Percentiles rank a stretch among this genome's conserved stretches.
phyloP scores from a whole-genome alignment of 768 basidiomycete genomes.

The Suillus clintonianus region DNA sequence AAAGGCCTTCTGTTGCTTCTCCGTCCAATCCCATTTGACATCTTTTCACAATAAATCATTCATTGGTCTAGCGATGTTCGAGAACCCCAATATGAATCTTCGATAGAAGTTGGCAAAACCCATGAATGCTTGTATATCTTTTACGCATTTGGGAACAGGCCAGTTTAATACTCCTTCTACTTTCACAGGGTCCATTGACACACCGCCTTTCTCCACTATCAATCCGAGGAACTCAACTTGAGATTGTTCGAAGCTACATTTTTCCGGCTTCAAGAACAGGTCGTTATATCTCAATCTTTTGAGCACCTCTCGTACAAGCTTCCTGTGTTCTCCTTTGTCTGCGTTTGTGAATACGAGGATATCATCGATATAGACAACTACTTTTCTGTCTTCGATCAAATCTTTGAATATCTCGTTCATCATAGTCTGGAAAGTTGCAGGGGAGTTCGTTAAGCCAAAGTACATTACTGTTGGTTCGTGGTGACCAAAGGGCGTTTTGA shows the following conservation, averaged over 20 bases:
- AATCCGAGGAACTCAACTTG: too few relatives aligned
- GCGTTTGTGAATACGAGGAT: slow-evolving; percentile 36
- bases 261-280: slow-evolving; percentile 39
- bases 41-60: slow-evolving; percentile 30
- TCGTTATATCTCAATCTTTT: slow-evolving; percentile 27
- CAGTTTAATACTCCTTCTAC: slow-evolving; percentile 30
- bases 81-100: slow-evolving; percentile 30
- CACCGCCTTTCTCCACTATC: too few relatives aligned
- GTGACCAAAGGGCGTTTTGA: slow-evolving; percentile 36
- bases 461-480: slow-evolving; percentile 45
- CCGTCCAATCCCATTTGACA: slow-evolving; percentile 24
- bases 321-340: slow-evolving; percentile 14
- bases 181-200: slow-evolving; percentile 35
- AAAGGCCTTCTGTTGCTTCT: slow-evolving; percentile 25
- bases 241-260: too few relatives aligned
- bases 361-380: slow-evolving; percentile 49
- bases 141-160: slow-evolving; percentile 21
- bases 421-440: slow-evolving; percentile 38
- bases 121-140: slow-evolving; percentile 26
- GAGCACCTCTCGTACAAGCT: slow-evolving; percentile 23
- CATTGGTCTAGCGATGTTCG: slow-evolving; percentile 23
- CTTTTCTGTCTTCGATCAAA: slow-evolving; percentile 26
- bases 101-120: slow-evolving; percentile 34
- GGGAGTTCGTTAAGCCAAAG: slow-evolving; percentile 37
- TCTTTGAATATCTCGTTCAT: slow-evolving; percentile 35